These are phyloP conservation scores for Porcisia hertigi DNA, from an alignment of 208 protist species.

Conservation along the genomic window DNA sequence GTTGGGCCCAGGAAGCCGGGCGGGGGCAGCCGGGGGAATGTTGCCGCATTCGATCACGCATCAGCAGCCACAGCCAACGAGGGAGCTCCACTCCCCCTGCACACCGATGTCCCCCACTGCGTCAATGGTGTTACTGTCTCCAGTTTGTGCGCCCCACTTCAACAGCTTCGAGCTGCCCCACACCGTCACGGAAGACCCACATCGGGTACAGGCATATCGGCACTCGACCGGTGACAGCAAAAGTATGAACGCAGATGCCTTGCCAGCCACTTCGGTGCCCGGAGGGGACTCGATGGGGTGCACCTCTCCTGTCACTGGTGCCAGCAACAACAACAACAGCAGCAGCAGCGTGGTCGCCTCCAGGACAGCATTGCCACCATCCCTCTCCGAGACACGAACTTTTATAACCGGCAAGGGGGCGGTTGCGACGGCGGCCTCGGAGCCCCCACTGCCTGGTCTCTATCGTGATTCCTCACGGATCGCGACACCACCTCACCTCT, in stretches of 20 bases:
- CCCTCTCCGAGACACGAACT: not conserved
- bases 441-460: not conserved
- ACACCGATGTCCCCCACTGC: not conserved
- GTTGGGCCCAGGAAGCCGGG: not conserved
- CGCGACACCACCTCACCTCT: not conserved
- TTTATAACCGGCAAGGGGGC: not conserved
- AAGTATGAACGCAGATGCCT: not conserved
- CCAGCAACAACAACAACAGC: too few relatives aligned
- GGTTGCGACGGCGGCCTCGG: not conserved
- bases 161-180: not conserved
- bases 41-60: not conserved
- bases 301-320: conserved; percentile 1
- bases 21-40: not conserved
- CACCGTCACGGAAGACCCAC: not conserved
- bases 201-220: not conserved
- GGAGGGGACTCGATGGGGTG: conserved; percentile 6
- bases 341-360: not conserved
- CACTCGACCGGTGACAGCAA: not conserved
- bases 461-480: not conserved
- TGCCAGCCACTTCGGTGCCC: not conserved
- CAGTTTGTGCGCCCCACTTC: not conserved
- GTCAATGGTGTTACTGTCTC: not conserved
- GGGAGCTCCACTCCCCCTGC: not conserved
- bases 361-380: not conserved
- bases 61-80: conserved; percentile 1